Base-by-base conservation (phyloP, 192 early-diverging fungal genomes). In the Coemansia sp. region DNA sequence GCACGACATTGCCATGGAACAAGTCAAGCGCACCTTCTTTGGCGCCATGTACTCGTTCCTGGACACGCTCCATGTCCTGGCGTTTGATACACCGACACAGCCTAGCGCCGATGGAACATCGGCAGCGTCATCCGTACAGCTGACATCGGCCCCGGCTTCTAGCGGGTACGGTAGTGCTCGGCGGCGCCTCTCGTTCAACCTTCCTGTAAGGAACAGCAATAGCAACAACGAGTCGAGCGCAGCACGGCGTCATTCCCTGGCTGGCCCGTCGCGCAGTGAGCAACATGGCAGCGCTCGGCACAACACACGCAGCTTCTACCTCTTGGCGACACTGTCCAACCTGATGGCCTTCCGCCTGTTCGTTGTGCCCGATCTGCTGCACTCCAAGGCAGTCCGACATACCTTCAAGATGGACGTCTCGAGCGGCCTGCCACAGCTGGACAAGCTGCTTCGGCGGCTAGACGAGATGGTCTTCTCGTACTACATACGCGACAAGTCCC, bases 291-390 rank as follows among this genome's bases (percentile, higher is more conserved):
- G 34, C 27, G 38, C n/a, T n/a, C 23, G 45, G 5, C 56, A 54
- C 34, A 52, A 21, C 32, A 50, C 44, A 13, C 59, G 59, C 47
- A 69, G 59, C 50, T 71, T 71, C 50, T 62, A 36, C 20, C 30
- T 72, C n/a, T 75, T 97, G 50, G 75, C 94, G 26, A 86, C 89
- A 2, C 74, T 97, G 26, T 86, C 84, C 62, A 95, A 95, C 51
- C 53, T 97, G 49, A 74, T 75, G 12, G 86, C 88, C 40, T 72
- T 94, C 35, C 67, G 80, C 22, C 66, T 79, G 27, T 71, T 61
- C 36, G 80, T 90, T 13, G 75, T 97, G 13, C 89, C 88, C 3
- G 88, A 88, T 44, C 59, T 95, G 23, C 57, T 87, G 19, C 59
- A 52, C 21, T 67, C 84, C n/a, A 85, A 90, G 45, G 85, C 89